These are phyloP conservation scores for Dictyophora rubrovolvata DNA, from an alignment of 768 basidiomycete genomes.

Conservation along the genomic window DNA sequence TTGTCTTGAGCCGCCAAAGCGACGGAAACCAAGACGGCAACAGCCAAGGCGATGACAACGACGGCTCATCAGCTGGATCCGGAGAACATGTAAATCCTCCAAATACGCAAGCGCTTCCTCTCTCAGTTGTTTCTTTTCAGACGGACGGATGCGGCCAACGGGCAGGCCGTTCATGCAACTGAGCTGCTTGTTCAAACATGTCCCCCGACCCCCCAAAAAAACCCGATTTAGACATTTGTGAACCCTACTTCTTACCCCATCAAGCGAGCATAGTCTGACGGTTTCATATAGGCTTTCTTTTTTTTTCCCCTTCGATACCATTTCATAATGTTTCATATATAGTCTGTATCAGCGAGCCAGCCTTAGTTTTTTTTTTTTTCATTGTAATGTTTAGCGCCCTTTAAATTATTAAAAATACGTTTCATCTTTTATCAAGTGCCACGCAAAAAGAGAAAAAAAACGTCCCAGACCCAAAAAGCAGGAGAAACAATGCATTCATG, in stretches of 20 bases:
- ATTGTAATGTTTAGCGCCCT: neutral
- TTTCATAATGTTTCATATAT: neutral
- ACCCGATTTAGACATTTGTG: neutral
- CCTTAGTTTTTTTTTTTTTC: neutral
- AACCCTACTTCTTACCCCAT: neutral
- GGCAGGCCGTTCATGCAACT: slow-evolving; percentile 6
- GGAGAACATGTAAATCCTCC: too few species aligned
- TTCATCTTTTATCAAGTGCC: neutral
- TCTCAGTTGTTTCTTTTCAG: neutral
- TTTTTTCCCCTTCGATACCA: neutral
- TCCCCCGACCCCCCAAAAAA: neutral
- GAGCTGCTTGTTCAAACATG: neutral
- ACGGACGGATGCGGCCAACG: neutral
- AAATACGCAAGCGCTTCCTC: neutral
- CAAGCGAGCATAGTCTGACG: neutral
- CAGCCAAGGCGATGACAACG: too few species aligned
- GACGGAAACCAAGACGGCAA: neutral
- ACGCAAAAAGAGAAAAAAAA: neutral
- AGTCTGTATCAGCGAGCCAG: neutral
- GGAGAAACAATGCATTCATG: neutral
- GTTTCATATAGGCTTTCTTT: neutral
- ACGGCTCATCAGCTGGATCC: too few species aligned
- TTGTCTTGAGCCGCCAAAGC: neutral
- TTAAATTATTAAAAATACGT: neutral
- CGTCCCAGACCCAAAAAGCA: neutral